Evolutionary conservation across 208 protist genomes (phyloP), one percentile per base, ranked within the genome.

Genomic region (Trypanosoma platydactyli): DNA sequence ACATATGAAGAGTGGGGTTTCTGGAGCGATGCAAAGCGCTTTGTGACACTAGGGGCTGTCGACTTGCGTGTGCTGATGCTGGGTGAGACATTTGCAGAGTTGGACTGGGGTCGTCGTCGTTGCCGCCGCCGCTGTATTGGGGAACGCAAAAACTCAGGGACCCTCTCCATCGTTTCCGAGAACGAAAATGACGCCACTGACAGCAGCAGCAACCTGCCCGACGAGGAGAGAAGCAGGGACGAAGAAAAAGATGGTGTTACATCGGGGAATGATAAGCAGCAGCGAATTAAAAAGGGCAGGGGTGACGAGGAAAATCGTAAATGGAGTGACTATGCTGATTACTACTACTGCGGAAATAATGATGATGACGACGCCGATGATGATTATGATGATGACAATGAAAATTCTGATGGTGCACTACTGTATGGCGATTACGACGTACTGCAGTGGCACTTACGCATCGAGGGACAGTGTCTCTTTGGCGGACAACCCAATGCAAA

Each of bases 1-100:
- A 94, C 90, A 49, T 94, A 96, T 68, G 79, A 94, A 67, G 84
- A 91, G 61, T 96, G 89, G 90, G 92, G 92, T 50, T 77, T 97
- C 35, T 97, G 92, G 90, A 94, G 85, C 58, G 84, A 93, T 67
- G 56, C 81, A 22, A 69, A 81, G 42, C 63, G 59, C 18, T 95
- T 97, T 64, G 71, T 89, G 49, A 97, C 92, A 41, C 77, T 97
- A 40, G 74, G 84, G 55, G 77, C 83, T 5, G 85, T 97, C 27
- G 62, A 71, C 33, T 66, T 86, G 22, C 63, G 64, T 20, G 48
- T 92, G 53, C 69, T 84, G 44, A 66, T 68, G 1, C 51, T 95
- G 22, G 92, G 90, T 22, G 92, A 97, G 69, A 80, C 71, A n/a
- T 96, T 93, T 57, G 76, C 83, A n/a, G 79, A 91, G 50, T 68